Base-by-base conservation (phyloP, 2,329 filamentous ascomycete genomes). In the Pseudopithomyces chartarum region DNA sequence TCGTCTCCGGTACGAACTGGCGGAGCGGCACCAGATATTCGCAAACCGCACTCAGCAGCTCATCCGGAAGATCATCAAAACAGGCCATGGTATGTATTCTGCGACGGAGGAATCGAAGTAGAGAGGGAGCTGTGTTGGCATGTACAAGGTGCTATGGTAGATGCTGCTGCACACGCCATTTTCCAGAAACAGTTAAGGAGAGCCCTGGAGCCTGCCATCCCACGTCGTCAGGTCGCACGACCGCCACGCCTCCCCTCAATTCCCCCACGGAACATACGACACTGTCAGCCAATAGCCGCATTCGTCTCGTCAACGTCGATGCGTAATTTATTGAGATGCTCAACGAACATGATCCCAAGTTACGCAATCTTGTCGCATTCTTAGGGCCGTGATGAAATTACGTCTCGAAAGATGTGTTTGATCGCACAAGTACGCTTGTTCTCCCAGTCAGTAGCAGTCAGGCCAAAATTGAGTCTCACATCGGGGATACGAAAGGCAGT, bases 351-450 rank as follows among this genome's bases (percentile, higher is more conserved):
- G 49, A 61, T 61, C 3, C 66, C 65, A 3, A 34, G 51, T 23
- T 68, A 70, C 36, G 64, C 65, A 17, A 68, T 67, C 20, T 60
- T 69, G 2, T 67, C 65, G 2, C 65, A 67, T 19, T 67, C 61
- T 1, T 68, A 63, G 64, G 61, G 61, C 7, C 7, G 52, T 3
- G 61, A 64, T 44, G 63, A 67, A 38, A 53, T 69, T 29, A 61
- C 51, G 8, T 63, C 60, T 45, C 57, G 63, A 33, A 63, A 67
- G 17, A 54, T 66, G 39, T 53, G 56, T 12, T 56, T 60, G 60
- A 66, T 64, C 50, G 62, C 54, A 13, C 57, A 57, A 38, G 55
- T 64, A 40, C 55, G 56, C 36, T 53, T 54, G 29, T 26, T 62
- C 6, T 57, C 59, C 6, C 32, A 55, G 11, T 42, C 42, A 19